Evolutionary conservation across 2,329 filamentous ascomycete genomes (phyloP).

Genomic region (Eurotiales sp.): DNA sequence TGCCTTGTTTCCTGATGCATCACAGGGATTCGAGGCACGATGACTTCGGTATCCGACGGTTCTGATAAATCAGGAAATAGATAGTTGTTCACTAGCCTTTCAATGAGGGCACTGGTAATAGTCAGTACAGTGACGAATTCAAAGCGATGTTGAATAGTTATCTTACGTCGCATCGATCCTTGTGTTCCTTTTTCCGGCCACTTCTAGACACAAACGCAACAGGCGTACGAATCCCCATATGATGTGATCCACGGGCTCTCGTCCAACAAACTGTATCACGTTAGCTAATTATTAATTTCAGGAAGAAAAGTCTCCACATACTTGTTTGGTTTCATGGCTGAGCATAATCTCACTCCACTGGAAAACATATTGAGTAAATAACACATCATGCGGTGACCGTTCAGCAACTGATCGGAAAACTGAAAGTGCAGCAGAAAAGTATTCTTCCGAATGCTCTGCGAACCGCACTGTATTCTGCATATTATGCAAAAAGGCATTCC

Average conservation of each 20-base stretch:
- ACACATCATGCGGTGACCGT: constrained; percentile 32
- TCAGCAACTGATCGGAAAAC: constrained; percentile 43
- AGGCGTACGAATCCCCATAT: constrained; percentile 42
- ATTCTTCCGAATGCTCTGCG: constrained; percentile 40
- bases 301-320: no score
- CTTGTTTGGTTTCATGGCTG: constrained; percentile 41
- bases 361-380: constrained; percentile 38
- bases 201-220: constrained; percentile 39
- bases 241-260: constrained; percentile 42
- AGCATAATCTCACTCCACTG: constrained; percentile 44
- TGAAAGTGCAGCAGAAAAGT: constrained; percentile 42
- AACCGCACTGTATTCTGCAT: constrained; percentile 37
- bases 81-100: constrained; percentile 58
- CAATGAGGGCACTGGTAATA: constrained; percentile 39
- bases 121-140: not conserved
- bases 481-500: constrained; percentile 40
- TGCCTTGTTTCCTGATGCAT: constrained; percentile 56
- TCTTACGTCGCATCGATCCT: constrained; percentile 34
- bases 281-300: no score
- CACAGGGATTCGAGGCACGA: constrained; percentile 41
- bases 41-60: constrained; percentile 23
- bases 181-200: constrained; percentile 31
- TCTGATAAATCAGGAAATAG: constrained; percentile 58
- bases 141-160: constrained; percentile 11
- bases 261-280: constrained; percentile 40